Conservation (phyloP, 1,284 basidiomycete species). For the Rhodotorula sp. region DNA sequence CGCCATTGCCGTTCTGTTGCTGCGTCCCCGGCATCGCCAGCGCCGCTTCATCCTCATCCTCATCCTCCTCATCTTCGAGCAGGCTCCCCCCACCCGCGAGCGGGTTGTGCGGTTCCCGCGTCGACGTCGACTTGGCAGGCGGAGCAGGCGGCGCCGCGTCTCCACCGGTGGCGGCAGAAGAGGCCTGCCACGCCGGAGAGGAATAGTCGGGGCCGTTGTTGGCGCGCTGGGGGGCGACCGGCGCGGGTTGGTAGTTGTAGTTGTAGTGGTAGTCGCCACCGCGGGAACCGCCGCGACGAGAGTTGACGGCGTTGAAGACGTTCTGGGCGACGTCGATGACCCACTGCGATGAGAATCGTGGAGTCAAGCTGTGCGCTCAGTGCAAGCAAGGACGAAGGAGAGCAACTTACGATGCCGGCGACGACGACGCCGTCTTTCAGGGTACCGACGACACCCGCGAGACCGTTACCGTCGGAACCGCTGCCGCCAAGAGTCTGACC, state of each 20-base stretch:
- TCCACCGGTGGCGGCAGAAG: not conserved
- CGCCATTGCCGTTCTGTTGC: not conserved
- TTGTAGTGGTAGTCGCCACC: constrained; percentile 13
- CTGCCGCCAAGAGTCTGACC: constrained; percentile 55
- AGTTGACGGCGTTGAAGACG: constrained; percentile 10
- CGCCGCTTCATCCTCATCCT: constrained; percentile 23
- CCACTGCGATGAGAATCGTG: constrained; percentile 13
- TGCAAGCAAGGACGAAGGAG: not conserved
- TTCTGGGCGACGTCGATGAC: constrained; percentile 24
- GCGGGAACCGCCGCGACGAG: constrained; percentile 6
- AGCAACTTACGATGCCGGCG: constrained; percentile 45
- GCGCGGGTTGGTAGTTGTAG: constrained; percentile 15
- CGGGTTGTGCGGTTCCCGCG: constrained; percentile 20
- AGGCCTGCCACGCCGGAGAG: constrained; percentile 19
- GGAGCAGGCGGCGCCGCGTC: constrained; percentile 8
- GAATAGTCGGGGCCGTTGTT: constrained; percentile 13
- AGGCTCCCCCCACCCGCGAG: constrained; percentile 23
- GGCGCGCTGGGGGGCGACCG: not conserved
- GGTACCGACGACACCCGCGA: constrained; percentile 61
- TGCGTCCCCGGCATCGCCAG: constrained; percentile 29
- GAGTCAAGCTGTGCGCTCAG: not conserved
- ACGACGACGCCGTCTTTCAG: constrained; percentile 74
- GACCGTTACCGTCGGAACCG: constrained; percentile 57
- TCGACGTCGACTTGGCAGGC: not conserved
- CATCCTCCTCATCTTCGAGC: constrained; percentile 31